Conservation (phyloP, 2,329 filamentous ascomycete genomes). For the Penicillium sp. region DNA sequence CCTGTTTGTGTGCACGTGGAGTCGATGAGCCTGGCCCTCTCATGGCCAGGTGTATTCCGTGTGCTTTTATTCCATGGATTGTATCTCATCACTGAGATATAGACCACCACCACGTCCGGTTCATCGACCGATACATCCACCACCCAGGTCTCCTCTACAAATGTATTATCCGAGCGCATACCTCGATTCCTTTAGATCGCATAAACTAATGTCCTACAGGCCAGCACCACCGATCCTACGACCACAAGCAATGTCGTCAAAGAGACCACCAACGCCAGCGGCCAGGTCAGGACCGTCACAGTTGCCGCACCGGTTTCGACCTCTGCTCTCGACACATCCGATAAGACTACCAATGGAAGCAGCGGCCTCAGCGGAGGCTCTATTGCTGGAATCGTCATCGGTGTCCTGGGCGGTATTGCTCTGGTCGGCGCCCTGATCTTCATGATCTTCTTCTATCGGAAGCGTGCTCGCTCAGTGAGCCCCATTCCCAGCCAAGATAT, state of each 20-base stretch:
- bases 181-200: not conserved
- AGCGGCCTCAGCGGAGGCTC: slow-evolving; percentile 38
- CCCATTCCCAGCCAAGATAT: slow-evolving; percentile 32
- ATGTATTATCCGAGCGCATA: slow-evolving; percentile 8
- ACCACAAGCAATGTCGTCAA: slow-evolving; percentile 17
- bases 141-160: slow-evolving; percentile 7
- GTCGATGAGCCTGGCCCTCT: slow-evolving; percentile 1
- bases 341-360: slow-evolving; percentile 8
- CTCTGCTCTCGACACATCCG: slow-evolving; percentile 15
- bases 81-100: slow-evolving; percentile 18
- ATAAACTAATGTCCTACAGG: slow-evolving; percentile 12
- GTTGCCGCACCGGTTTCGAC: slow-evolving; percentile 19
- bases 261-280: slow-evolving; percentile 23
- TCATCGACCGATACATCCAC: slow-evolving; percentile 16
- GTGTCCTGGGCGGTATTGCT: slow-evolving; percentile 39
- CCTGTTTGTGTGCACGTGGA: not conserved
- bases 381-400: slow-evolving; percentile 47
- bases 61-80: slow-evolving; percentile 12
- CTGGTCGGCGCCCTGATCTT: slow-evolving; percentile 38
- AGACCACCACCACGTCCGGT: slow-evolving; percentile 17
- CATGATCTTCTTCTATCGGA: slow-evolving; percentile 39
- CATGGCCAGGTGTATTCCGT: slow-evolving; percentile 6
- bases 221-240: slow-evolving; percentile 14
- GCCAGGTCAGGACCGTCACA: slow-evolving; percentile 31
- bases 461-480: slow-evolving; percentile 32